Conservation (phyloP, 805 yeast genomes). For the Myxozyma neotropica region DNA sequence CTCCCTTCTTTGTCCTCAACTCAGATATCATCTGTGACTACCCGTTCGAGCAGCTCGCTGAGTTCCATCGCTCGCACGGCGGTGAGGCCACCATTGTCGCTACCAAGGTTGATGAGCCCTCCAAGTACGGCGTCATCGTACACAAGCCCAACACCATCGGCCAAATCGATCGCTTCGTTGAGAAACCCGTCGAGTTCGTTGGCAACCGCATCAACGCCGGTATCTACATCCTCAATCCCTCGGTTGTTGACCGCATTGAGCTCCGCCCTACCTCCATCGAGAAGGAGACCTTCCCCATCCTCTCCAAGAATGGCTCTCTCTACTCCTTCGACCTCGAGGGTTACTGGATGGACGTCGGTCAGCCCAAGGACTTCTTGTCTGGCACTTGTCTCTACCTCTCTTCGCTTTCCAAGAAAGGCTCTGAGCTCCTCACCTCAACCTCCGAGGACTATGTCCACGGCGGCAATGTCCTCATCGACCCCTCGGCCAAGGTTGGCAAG, state of each 20-base stretch:
- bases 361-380: slow-evolving; percentile 98
- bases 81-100: slow-evolving; percentile 99
- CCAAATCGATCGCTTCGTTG: slow-evolving; percentile 97
- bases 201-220: slow-evolving; percentile 99
- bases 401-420: slow-evolving; percentile 78
- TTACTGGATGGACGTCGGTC: slow-evolving; percentile 99
- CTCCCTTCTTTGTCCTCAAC: slow-evolving; percentile 97
- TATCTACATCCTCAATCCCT: slow-evolving; percentile 95
- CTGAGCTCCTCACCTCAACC: slow-evolving; percentile 63
- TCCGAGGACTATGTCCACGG: slow-evolving; percentile 75
- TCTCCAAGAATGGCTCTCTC: slow-evolving; percentile 84
- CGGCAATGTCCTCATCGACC: slow-evolving; percentile 92
- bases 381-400: slow-evolving; percentile 92
- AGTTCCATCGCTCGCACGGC: slow-evolving; percentile 93
- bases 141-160: slow-evolving; percentile 94
- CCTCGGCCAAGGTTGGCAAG: slow-evolving; percentile 90
- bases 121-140: slow-evolving; percentile 99
- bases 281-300: slow-evolving; percentile 98
- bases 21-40: slow-evolving; percentile 98
- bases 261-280: slow-evolving; percentile 98
- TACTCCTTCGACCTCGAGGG: slow-evolving; percentile 98
- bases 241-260: slow-evolving; percentile 93
- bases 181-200: slow-evolving; percentile 98
- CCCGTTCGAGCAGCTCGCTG: slow-evolving; percentile 90
- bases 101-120: slow-evolving; percentile 99